These are phyloP conservation scores for Candida labiduridarum DNA, from an alignment of 1,139 yeast genomes.

Conservation along the genomic window DNA sequence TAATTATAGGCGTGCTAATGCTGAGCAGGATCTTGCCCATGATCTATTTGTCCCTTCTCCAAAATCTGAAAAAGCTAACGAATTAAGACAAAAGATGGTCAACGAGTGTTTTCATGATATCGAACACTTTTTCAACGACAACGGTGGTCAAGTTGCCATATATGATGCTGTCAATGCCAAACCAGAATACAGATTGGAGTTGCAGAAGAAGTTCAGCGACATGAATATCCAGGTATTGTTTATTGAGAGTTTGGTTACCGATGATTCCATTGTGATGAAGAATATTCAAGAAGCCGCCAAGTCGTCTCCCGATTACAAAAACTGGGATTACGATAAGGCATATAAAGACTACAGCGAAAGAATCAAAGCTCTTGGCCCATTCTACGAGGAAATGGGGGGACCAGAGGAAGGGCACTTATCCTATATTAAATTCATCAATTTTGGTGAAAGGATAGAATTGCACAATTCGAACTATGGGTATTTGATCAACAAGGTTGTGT, in stretches of 20 bases:
- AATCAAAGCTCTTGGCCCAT: slow-evolving; percentile 52
- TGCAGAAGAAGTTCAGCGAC: slow-evolving; percentile 55
- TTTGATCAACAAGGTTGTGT: slow-evolving; percentile 83
- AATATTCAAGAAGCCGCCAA: slow-evolving; percentile 83
- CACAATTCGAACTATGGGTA: slow-evolving; percentile 86
- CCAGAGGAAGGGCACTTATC: slow-evolving; percentile 54
- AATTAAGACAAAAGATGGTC: slow-evolving; percentile 60
- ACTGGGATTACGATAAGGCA: slow-evolving; percentile 69
- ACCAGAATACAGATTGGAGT: slow-evolving; percentile 61
- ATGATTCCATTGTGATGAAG: slow-evolving; percentile 64
- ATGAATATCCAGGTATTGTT: slow-evolving; percentile 76
- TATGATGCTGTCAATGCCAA: slow-evolving; percentile 94
- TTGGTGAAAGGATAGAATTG: slow-evolving; percentile 83
- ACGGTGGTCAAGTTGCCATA: slow-evolving; percentile 89
- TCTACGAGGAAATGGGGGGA: slow-evolving; percentile 54
- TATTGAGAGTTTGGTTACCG: slow-evolving; percentile 85
- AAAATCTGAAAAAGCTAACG: slow-evolving; percentile 52
- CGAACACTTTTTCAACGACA: slow-evolving; percentile 66
- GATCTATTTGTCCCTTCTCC: slow-evolving; percentile 74
- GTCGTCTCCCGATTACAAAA: slow-evolving; percentile 83
- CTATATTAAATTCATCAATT: slow-evolving; percentile 83
- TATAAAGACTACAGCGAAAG: slow-evolving; percentile 60
- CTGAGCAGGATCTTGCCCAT: slow-evolving; percentile 56
- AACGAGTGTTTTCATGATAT: slow-evolving; percentile 72
- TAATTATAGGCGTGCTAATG: slow-evolving; percentile 75